Percentiles rank a stretch among this genome's conserved stretches.
phyloP scores from a whole-genome alignment of 2,329 filamentous ascomycete species.

The Colletotrichum sp. region DNA sequence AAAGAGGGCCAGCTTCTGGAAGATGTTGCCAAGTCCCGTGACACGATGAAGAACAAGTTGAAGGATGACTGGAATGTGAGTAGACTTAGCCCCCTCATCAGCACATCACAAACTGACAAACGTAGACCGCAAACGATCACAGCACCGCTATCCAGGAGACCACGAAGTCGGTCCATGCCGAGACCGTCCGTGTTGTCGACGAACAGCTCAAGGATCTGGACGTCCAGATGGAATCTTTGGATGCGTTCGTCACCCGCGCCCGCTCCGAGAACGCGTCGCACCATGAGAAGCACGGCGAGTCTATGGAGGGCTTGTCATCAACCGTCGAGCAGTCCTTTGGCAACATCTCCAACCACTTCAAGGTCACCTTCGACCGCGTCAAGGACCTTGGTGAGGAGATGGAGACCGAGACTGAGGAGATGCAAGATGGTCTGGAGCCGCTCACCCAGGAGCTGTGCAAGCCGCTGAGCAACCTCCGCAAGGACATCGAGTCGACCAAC shows the following conservation, averaged over 20 bases:
- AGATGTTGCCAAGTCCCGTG: conserved; percentile 74
- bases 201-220: conserved; percentile 88
- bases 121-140: conserved; percentile 73
- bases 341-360: conserved; percentile 74
- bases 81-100: conserved; percentile 60
- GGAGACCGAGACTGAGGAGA: conserved; percentile 60
- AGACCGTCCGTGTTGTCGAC: conserved; percentile 89
- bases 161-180: conserved; percentile 86
- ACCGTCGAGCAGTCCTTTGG: conserved; percentile 77
- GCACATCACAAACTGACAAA: conserved; percentile 42
- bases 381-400: conserved; percentile 73
- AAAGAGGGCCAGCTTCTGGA: conserved; percentile 74
- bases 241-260: conserved; percentile 87
- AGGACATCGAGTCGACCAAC: conserved; percentile 66
- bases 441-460: conserved; percentile 66
- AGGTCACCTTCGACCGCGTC: conserved; percentile 70
- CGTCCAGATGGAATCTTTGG: conserved; percentile 86
- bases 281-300: conserved; percentile 71
- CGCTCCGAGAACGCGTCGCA: conserved; percentile 81
- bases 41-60: conserved; percentile 80
- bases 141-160: conserved; percentile 84
- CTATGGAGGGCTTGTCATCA: conserved; percentile 67
- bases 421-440: conserved; percentile 66
- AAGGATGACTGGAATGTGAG: conserved; percentile 85
- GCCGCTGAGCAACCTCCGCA: conserved; percentile 74